Base-by-base conservation (phyloP, 2,329 filamentous ascomycete genomes). In the Exophiala phaeomuriformis region DNA sequence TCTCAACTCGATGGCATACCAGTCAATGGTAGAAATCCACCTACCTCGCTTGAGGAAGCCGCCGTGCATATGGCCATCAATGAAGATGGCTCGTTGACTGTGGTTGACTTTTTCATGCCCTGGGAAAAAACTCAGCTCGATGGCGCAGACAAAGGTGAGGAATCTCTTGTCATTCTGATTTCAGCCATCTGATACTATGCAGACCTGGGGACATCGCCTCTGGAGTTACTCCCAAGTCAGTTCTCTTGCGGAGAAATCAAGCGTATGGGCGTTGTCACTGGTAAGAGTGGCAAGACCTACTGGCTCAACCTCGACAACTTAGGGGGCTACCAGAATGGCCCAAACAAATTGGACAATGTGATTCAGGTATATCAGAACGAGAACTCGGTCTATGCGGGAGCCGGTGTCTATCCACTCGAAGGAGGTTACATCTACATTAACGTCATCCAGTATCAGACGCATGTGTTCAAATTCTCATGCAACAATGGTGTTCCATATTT, bases 61-160 rank as follows among this genome's bases (percentile, higher is more conserved):
- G 49, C 53, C 31, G 60, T 58, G 3, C 53, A 61, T 44, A 55
- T 61, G 58, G 52, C 57, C 29, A 58, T 61, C 52, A 58, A 55
- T 31, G 48, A 56, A 27, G 57, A 55, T 42, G 63, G 63, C 4
- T 70, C 77, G 40, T 70, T 79, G 0, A 67, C 66, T 0, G 58
- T 78, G 3, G 67, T 71, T 6, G 77, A 80, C 48, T 80, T 79
- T 61, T 80, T 80, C 53, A 76, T 79, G 69, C 77, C 77, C 0
- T 77, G 71, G 57, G 76, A 78, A 44, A 79, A 80, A 51, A 43
- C 68, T 69, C 51, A 72, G 0, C 66, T 78, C 46, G 75, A 78
- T 47, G 75, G 73, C 5, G 76, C 71, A 0, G 76, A 79, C 50
- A 72, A 74, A 47, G 55, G 55, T 57, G 36, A 44, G 30, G 2